phyloP scores from a whole-genome alignment of 257 asterid genomes.

The Scutellaria minor region DNA sequence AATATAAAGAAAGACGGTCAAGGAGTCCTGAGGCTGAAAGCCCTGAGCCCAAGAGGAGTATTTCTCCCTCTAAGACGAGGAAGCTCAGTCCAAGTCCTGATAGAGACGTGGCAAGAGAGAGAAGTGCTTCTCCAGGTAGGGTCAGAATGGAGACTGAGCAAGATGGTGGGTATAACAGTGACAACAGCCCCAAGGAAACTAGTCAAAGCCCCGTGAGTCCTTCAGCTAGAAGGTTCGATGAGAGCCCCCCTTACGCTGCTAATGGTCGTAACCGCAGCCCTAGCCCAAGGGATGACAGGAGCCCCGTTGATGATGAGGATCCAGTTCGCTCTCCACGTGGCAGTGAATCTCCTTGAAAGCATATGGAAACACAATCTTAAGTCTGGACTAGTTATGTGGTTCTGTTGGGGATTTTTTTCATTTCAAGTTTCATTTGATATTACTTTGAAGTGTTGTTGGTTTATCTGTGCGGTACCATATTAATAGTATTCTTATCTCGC shows the following conservation, averaged over 20 bases:
- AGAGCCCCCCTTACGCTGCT: slow-evolving; percentile 68
- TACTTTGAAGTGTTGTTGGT: not conserved
- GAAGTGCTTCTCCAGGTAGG: slow-evolving; percentile 51
- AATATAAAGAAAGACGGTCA: slow-evolving; percentile 60
- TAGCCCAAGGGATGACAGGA: slow-evolving; percentile 55
- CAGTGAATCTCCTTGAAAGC: slow-evolving; percentile 65
- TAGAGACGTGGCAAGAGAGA: slow-evolving; percentile 48
- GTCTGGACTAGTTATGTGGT: slow-evolving; percentile 22
- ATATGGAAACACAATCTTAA: not conserved
- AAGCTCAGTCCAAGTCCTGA: slow-evolving; percentile 69
- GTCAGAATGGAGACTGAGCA: slow-evolving; percentile 46
- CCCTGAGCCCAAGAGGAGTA: slow-evolving; percentile 49
- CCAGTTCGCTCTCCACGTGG: slow-evolving; percentile 61
- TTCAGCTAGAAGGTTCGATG: slow-evolving; percentile 56
- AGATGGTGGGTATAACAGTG: slow-evolving; percentile 57
- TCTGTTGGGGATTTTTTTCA: not conserved
- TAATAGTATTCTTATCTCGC: too few species aligned
- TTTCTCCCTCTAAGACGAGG: slow-evolving; percentile 56
- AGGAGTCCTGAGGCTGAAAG: slow-evolving; percentile 61
- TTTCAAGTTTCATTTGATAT: not conserved
- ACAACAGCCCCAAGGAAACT: slow-evolving; percentile 64
- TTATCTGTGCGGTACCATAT: not conserved
- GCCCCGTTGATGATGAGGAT: slow-evolving; percentile 62
- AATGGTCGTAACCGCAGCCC: slow-evolving; percentile 69
- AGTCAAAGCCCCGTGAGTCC: slow-evolving; percentile 54